These are phyloP conservation scores for Hyphopichia khmerensis DNA, from an alignment of 1,139 yeast species.

Conservation along the genomic window DNA sequence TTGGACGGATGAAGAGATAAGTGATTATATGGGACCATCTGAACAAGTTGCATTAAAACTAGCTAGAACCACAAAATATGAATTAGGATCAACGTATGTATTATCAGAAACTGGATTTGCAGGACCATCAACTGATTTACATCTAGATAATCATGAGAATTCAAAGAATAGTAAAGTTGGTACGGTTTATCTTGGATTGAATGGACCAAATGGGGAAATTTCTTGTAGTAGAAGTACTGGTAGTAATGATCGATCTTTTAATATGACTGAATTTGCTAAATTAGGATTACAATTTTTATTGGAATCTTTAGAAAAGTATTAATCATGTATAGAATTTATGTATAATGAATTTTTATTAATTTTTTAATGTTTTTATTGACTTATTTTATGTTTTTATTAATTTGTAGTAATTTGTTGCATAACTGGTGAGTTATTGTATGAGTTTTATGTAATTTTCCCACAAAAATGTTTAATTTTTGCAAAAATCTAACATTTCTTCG, in stretches of 20 bases:
- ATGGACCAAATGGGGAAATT: conserved; percentile 62
- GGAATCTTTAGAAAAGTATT: conserved; percentile 20
- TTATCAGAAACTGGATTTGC: conserved; percentile 87
- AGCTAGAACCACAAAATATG: conserved; percentile 77
- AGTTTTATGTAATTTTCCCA: no score
- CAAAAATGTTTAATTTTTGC: no score
- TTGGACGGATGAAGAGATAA: conserved; percentile 70
- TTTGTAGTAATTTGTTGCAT: no score
- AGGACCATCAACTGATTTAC: conserved; percentile 61
- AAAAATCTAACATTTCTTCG: no score
- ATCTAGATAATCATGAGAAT: conserved; percentile 17
- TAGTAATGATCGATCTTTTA: conserved; percentile 50
- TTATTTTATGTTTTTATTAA: no score
- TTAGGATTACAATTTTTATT: conserved; percentile 63
- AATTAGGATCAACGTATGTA: conserved; percentile 79
- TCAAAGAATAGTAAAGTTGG: conserved; percentile 44
- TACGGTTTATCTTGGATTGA: conserved; percentile 67
- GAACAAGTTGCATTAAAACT: conserved; percentile 72
- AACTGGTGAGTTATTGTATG: no score
- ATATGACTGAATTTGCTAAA: conserved; percentile 75
- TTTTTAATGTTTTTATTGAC: no score
- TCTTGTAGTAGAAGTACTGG: conserved; percentile 51
- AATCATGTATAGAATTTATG: no score
- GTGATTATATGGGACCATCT: conserved; percentile 76
- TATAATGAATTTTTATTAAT: no score